Evolutionary conservation across 2,329 filamentous ascomycete genomes (phyloP).

Genomic region (Aspergillus sp.): DNA sequence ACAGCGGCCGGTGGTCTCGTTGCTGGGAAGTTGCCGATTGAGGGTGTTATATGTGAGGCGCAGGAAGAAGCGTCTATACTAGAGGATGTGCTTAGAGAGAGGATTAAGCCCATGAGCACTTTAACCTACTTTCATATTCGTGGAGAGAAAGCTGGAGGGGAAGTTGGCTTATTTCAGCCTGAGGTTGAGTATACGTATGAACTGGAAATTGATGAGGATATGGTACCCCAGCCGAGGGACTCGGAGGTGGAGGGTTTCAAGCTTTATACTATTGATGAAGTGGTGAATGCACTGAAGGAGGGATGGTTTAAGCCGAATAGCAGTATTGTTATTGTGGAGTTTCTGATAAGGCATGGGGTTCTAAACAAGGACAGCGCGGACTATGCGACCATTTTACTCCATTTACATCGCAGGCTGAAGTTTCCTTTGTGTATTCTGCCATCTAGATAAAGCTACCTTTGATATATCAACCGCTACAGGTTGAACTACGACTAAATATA

Average conservation of each 20-base stretch:
- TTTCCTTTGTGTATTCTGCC: neutral
- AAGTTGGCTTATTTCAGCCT: constrained; percentile 24
- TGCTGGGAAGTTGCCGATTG: constrained; percentile 18
- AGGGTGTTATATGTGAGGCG: constrained; percentile 28
- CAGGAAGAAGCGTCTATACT: constrained; percentile 19
- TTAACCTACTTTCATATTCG: constrained; percentile 14
- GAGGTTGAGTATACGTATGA: constrained; percentile 37
- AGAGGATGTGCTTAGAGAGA: neutral
- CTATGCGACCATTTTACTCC: constrained; percentile 29
- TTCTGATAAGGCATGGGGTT: constrained; percentile 34
- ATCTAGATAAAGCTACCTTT: no score
- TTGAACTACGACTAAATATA: no score
- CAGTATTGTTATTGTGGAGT: constrained; percentile 33
- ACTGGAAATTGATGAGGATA: constrained; percentile 24
- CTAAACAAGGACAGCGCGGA: constrained; percentile 30
- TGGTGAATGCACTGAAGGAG: constrained; percentile 23
- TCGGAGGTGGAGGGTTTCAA: constrained; percentile 32
- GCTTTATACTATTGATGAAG: constrained; percentile 26
- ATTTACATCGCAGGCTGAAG: constrained; percentile 28
- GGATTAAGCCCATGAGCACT: neutral
- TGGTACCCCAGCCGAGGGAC: constrained; percentile 27
- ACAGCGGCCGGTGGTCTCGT: constrained; percentile 23
- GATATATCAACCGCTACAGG: no score
- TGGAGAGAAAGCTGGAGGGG: neutral
- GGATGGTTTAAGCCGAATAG: constrained; percentile 34